Base-by-base conservation (phyloP, 2,329 filamentous ascomycete genomes). In the Cladosporium sp. region DNA sequence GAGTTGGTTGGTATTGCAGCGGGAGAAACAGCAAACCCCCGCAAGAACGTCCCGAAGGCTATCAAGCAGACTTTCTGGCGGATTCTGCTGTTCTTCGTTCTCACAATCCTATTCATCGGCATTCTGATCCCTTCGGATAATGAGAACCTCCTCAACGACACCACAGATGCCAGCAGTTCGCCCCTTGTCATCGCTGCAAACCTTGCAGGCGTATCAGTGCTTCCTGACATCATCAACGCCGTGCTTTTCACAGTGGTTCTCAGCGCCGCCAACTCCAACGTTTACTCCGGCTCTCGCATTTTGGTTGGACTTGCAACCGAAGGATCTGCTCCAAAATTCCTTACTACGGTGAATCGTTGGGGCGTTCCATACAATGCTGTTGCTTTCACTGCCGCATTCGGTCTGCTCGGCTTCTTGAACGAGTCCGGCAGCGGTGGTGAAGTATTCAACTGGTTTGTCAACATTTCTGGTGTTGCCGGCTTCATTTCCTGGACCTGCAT, bases 281-380 rank as follows among this genome's bases (percentile, higher is more conserved):
- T 83, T 55, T 89, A 88, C 69, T 88, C 84, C 64, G 85, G 85
- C 1, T 87, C 84, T 5, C 81, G 87, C 35, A 86, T 84, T 34
- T 76, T 90, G 1, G 88, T 86, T 60, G 86, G 86, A 1, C 74
- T 90, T 1, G 86, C 86, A 0, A 79, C 88, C 37, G 87, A 82
- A 55, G 77, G 78, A 15, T 75, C 75, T 22, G 80, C 81, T 0
- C 80, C 80, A 0, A 73, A 70, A 28, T 68, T 86, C 65, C 75
- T 88, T 32, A 77, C 77, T 60, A 79, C 81, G 66, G 84, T 80
- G 61, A 87, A 80, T 13, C 77, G 75, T 61, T 76, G 75, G 10
- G 88, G 88, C 47, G 86, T 94, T 0, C 90, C 90, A 0, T 80
- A 91, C 61, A 90, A 88, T 72, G 89, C 86, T 67, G 88, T 93